A percentile compares a stretch with the other conserved stretches of the same genome.
These are phyloP conservation scores for Mangifera indica DNA, from an alignment of 345 rosid species.

Conservation along the genomic window DNA sequence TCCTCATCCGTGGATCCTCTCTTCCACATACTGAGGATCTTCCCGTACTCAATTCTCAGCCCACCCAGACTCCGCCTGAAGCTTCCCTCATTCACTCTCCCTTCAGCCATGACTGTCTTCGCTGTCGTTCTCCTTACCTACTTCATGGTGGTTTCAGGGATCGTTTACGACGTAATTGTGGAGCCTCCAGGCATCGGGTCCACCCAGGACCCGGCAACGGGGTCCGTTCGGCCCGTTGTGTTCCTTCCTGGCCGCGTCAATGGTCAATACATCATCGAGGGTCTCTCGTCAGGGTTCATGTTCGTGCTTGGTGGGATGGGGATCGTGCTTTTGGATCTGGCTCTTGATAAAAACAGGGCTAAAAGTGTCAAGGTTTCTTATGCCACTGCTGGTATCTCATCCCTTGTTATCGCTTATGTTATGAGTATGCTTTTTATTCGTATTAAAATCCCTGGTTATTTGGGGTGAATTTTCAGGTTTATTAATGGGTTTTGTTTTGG, in stretches of 20 bases:
- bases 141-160: constrained; percentile 89
- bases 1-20: constrained; percentile 60
- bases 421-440: constrained; percentile 97
- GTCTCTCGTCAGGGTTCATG: constrained; percentile 97
- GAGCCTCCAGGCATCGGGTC: constrained; percentile 99
- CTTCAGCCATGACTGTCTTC: constrained; percentile 85
- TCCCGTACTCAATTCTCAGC: constrained; percentile 73
- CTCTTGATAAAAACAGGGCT: constrained; percentile 83
- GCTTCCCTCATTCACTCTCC: constrained; percentile 77
- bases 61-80: constrained; percentile 92
- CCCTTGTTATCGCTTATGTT: constrained; percentile 67
- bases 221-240: constrained; percentile 84
- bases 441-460: constrained; percentile 96
- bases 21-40: constrained; percentile 52
- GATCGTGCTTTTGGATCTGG: constrained; percentile 79
- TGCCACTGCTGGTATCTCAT: constrained; percentile 35
- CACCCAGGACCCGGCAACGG: constrained; percentile 79
- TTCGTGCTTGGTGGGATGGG: constrained; percentile 89
- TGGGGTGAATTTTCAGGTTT: constrained; percentile 35
- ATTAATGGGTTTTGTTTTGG: too few species aligned
- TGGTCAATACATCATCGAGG: constrained; percentile 97
- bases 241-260: constrained; percentile 89
- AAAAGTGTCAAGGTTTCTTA: constrained; percentile 75
- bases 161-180: constrained; percentile 89
- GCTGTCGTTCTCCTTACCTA: constrained; percentile 84